Evolutionary conservation across 129 eudicot genomes (phyloP), one percentile per base, ranked within the genome.

Genomic region (Flaveria robusta): DNA sequence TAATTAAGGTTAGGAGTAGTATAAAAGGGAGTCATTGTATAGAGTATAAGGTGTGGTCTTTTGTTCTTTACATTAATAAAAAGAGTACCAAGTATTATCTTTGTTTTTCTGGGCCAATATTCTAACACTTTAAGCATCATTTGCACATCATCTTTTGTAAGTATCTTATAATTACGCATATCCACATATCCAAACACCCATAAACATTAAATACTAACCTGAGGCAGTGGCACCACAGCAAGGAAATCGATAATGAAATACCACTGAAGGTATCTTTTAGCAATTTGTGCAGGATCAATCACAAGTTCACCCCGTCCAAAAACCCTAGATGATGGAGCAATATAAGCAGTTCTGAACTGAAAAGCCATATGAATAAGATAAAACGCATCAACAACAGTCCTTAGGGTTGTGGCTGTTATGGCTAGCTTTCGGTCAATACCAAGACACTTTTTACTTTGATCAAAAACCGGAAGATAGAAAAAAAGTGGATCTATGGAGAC

Each of bases 301-400:
- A 93, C 98, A 75, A 93, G 96, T 85, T 93, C 98, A 73, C 98
- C 98, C 24, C 98, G 82, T 68, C 98, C 98, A 82, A 93, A 93
- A 41, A 93, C 98, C 74, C 98, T 84, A 65, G 98, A 93, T 10
- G 98, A 93, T 12, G 98, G 98, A 26, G 98, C 98, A 70, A 93
- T 86, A 46, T 86, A 93, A 72, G 98, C 98, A 22, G 98, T 93
- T 51, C 96, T 88, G 66, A 93, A 93, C 37, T 93, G 96, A 49
- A 93, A 90, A 72, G 89, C 94, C 95, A 93, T 90, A 78, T 83
- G 98, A 71, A 90, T 75, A 70, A 90, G 90, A 69, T 93, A 93
- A 81, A 93, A 93, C 16, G 70, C 92, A 78, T 93, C 98, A 75
- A 88, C 83, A 41, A 88, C 39, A 11, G 96, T 93, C 27, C 98